A percentile compares a stretch with the other conserved stretches of the same genome.
Conservation (phyloP, 169 alveolate genomes). For the Toxoplasma gondii region DNA sequence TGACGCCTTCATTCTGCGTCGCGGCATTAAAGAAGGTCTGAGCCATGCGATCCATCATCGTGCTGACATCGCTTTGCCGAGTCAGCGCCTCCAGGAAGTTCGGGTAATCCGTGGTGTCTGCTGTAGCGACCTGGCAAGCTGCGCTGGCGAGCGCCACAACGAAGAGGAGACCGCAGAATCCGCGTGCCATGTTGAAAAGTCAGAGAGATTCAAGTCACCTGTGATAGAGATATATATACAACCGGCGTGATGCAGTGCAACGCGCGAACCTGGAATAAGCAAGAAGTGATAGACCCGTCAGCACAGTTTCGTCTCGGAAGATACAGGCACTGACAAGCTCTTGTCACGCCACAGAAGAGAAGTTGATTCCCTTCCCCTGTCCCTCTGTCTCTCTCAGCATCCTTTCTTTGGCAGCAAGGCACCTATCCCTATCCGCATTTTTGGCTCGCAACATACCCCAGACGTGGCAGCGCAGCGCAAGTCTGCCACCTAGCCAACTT, state of each 20-base stretch:
- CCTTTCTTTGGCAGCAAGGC: background rate
- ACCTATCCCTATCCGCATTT: background rate
- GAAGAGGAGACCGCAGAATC: background rate
- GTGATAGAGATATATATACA: background rate
- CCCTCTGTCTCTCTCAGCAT: background rate
- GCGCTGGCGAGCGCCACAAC: background rate
- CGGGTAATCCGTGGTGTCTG: background rate
- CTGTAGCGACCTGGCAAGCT: background rate
- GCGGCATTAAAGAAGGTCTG: background rate
- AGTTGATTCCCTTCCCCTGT: background rate
- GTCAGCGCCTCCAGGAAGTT: constrained; percentile 33
- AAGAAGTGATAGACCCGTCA: background rate
- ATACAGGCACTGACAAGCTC: background rate
- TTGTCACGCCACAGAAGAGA: background rate
- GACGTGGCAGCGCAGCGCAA: background rate
- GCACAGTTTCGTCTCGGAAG: background rate
- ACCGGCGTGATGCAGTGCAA: background rate
- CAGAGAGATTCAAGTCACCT: background rate
- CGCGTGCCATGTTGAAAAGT: constrained; percentile 29
- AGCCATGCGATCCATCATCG: constrained; percentile 14
- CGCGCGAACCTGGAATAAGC: background rate
- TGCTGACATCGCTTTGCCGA: background rate
- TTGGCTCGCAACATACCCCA: background rate
- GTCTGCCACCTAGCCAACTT: background rate
- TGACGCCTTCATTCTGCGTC: constrained; percentile 28